These are phyloP conservation scores for Ettlia oleoabundans DNA, from an alignment of 139 green algal genomes.

Conservation along the genomic window DNA sequence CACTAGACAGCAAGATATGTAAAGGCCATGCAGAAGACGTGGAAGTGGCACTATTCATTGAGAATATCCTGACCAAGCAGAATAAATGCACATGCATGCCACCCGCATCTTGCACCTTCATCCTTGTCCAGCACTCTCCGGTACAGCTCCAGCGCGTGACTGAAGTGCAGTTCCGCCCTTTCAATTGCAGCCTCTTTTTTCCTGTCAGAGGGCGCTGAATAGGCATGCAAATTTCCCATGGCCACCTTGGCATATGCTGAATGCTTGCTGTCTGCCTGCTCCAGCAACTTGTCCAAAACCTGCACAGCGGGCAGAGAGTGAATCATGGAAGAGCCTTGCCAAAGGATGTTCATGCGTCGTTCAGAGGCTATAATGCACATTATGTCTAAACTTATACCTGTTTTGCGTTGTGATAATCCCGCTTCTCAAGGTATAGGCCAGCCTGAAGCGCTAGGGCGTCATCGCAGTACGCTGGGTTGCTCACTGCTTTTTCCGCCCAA, in stretches of 20 bases:
- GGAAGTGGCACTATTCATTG: too few species aligned
- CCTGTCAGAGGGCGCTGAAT: conserved; percentile 53
- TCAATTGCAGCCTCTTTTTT: conserved; percentile 36
- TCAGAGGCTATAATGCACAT: too few species aligned
- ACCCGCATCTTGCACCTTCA: background rate
- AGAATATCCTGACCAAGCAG: background rate
- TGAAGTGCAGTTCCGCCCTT: conserved; percentile 25
- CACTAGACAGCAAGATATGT: too few species aligned
- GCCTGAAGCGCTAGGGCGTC: conserved; percentile 78
- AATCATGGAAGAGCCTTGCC: too few species aligned
- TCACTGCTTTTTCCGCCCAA: conserved; percentile 54
- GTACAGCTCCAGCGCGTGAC: conserved; percentile 67
- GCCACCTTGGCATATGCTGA: conserved; percentile 57
- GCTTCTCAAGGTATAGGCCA: conserved; percentile 68
- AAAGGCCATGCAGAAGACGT: too few species aligned
- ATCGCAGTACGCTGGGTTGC: conserved; percentile 30
- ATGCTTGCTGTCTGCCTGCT: conserved; percentile 14
- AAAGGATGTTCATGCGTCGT: too few species aligned
- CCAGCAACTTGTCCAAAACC: conserved; percentile 51
- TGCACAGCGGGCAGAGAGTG: conserved; percentile 11
- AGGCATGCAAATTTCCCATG: conserved; percentile 71
- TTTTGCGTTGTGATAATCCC: conserved; percentile 59
- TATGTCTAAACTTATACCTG: background rate
- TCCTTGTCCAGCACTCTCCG: conserved; percentile 61
- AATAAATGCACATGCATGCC: background rate